phyloP scores from a whole-genome alignment of 2,329 filamentous ascomycete genomes.

The Colletotrichum tabaci region DNA sequence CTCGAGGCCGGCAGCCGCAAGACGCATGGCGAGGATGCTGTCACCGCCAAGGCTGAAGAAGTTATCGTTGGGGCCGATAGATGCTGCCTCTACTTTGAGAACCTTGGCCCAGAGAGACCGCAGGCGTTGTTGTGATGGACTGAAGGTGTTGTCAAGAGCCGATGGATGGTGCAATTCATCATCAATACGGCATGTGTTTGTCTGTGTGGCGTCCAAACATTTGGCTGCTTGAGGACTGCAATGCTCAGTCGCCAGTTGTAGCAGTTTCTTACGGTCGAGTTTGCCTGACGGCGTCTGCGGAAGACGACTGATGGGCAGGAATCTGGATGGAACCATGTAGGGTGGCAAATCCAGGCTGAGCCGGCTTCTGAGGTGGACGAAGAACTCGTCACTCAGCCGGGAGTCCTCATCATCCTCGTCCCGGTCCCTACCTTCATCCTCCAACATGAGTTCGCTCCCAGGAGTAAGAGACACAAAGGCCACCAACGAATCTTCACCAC shows the following conservation, averaged over 20 bases:
- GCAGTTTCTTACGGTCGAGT: background rate
- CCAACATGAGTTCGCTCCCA: too few species aligned
- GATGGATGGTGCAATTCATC: background rate
- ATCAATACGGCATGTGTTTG: background rate
- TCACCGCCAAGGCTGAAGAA: background rate
- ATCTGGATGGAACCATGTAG: background rate
- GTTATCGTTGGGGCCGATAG: background rate
- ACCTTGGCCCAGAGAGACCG: background rate
- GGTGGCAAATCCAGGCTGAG: slow-evolving; percentile 3
- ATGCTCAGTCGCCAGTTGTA: background rate
- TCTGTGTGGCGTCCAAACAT: background rate
- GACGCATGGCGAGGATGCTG: slow-evolving; percentile 8
- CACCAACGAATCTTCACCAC: background rate
- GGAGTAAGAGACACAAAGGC: slow-evolving; percentile 2
- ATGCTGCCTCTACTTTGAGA: background rate
- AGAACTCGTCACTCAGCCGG: background rate
- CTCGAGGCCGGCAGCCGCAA: background rate
- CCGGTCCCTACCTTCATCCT: background rate
- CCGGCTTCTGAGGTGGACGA: background rate
- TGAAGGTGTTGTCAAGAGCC: background rate
- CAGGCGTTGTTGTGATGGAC: background rate
- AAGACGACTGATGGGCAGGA: background rate
- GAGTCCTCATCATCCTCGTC: background rate
- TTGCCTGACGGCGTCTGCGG: slow-evolving; percentile 9
- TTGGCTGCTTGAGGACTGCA: background rate